Conservation (phyloP, 768 basidiomycete species). For the Leccinum barrowsii region DNA sequence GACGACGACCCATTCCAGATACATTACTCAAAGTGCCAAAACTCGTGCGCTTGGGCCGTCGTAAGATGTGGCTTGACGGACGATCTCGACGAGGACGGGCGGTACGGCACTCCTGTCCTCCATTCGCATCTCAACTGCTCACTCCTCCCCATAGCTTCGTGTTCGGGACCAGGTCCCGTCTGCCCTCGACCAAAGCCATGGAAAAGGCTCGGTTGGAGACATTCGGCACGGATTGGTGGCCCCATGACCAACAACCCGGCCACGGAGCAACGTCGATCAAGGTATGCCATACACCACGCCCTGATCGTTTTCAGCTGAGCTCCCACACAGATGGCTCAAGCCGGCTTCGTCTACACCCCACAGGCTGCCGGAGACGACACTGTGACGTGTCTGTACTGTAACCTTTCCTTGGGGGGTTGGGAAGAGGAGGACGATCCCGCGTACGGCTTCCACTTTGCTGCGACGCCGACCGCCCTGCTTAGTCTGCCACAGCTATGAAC, state of each 20-base stretch:
- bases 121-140: background rate
- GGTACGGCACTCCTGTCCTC: slow-evolving; percentile 37
- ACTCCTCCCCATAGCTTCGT: slow-evolving; percentile 32
- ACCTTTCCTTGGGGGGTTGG: slow-evolving; percentile 80
- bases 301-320: background rate
- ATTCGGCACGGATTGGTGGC: slow-evolving; percentile 74
- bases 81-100: slow-evolving; percentile 55
- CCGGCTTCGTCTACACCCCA: slow-evolving; percentile 83
- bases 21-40: slow-evolving; percentile 67
- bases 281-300: slow-evolving; percentile 33
- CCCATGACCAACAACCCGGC: slow-evolving; percentile 56
- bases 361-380: slow-evolving; percentile 68
- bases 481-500: slow-evolving; percentile 55
- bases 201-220: slow-evolving; percentile 71
- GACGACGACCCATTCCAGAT: slow-evolving; percentile 84
- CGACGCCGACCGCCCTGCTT: background rate
- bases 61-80: slow-evolving; percentile 65
- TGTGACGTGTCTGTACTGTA: slow-evolving; percentile 84
- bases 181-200: slow-evolving; percentile 67
- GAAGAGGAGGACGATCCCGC: slow-evolving; percentile 81
- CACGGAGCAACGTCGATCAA: slow-evolving; percentile 73
- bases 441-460: slow-evolving; percentile 43
- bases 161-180: slow-evolving; percentile 54
- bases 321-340: slow-evolving; percentile 64
- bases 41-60: slow-evolving; percentile 76